Conservation (phyloP, 2,329 filamentous ascomycete genomes). For the Phialocephala sp. region DNA sequence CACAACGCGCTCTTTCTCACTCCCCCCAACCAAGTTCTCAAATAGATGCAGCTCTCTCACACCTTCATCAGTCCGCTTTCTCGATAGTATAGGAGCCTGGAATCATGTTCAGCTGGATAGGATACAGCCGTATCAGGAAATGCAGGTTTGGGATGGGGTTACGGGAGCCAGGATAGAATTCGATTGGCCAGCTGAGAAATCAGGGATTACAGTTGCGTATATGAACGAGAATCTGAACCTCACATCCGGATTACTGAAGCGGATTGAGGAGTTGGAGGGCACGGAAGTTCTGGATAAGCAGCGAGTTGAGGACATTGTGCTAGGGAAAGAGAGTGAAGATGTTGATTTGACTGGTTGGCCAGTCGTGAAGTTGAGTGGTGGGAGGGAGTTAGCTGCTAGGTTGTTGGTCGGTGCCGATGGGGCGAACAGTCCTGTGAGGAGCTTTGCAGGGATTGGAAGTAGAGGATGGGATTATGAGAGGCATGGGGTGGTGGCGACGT, state of each 20-base stretch:
- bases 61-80: slow-evolving; percentile 81
- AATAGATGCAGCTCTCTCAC: slow-evolving; percentile 97
- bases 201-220: slow-evolving; percentile 77
- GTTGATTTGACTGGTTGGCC: slow-evolving; percentile 88
- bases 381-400: slow-evolving; percentile 74
- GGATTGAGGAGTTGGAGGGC: slow-evolving; percentile 71
- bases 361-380: slow-evolving; percentile 72
- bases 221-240: slow-evolving; percentile 97
- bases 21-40: slow-evolving; percentile 74
- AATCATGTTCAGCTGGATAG: slow-evolving; percentile 72
- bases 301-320: slow-evolving; percentile 78
- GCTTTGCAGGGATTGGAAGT: slow-evolving; percentile 84
- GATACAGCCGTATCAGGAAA: slow-evolving; percentile 88
- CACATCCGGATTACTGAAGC: slow-evolving; percentile 75
- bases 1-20: slow-evolving; percentile 69
- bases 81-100: slow-evolving; percentile 87
- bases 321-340: slow-evolving; percentile 72
- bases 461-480: slow-evolving; percentile 93
- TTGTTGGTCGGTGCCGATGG: slow-evolving; percentile 93
- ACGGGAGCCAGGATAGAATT: slow-evolving; percentile 89
- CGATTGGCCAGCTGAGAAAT: slow-evolving; percentile 71
- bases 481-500: slow-evolving; percentile 88
- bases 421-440: slow-evolving; percentile 89
- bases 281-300: slow-evolving; percentile 77
- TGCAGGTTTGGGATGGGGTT: slow-evolving; percentile 98